These are phyloP conservation scores for Spatholobus suberectus DNA, from an alignment of 306 rosid species.

Conservation along the genomic window DNA sequence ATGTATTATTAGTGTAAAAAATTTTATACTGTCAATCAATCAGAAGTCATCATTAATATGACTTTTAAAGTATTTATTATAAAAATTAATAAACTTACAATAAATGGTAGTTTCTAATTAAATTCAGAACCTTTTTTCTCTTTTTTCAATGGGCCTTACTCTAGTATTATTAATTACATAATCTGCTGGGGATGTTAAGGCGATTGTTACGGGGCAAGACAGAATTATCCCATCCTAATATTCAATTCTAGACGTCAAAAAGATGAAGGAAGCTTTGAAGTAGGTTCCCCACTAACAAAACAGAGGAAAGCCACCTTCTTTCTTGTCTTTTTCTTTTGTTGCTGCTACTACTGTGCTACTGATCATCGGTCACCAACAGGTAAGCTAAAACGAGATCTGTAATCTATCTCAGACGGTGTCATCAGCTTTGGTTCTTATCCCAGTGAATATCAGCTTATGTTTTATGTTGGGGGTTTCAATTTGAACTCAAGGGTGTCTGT, in stretches of 20 bases:
- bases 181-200: not conserved
- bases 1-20: too few relatives aligned
- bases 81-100: too few relatives aligned
- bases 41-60: too few relatives aligned
- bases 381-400: constrained; percentile 28
- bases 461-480: not conserved
- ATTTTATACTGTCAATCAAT: too few relatives aligned
- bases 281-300: constrained; percentile 6
- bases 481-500: not conserved
- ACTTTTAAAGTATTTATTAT: too few relatives aligned
- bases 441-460: not conserved
- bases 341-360: not conserved
- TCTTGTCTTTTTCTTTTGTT: not conserved
- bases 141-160: too few relatives aligned
- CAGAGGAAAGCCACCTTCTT: not conserved
- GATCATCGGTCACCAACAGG: not conserved
- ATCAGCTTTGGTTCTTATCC: not conserved
- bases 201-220: not conserved
- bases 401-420: not conserved
- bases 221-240: not conserved
- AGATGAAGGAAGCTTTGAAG: not conserved
- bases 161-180: too few relatives aligned
- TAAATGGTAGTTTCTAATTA: too few relatives aligned
- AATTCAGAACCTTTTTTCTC: too few relatives aligned
- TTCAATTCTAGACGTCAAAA: not conserved